Evolutionary conservation across 2,329 filamentous ascomycete genomes (phyloP), one percentile per base, ranked within the genome.

Genomic region (Penicillium sp.): DNA sequence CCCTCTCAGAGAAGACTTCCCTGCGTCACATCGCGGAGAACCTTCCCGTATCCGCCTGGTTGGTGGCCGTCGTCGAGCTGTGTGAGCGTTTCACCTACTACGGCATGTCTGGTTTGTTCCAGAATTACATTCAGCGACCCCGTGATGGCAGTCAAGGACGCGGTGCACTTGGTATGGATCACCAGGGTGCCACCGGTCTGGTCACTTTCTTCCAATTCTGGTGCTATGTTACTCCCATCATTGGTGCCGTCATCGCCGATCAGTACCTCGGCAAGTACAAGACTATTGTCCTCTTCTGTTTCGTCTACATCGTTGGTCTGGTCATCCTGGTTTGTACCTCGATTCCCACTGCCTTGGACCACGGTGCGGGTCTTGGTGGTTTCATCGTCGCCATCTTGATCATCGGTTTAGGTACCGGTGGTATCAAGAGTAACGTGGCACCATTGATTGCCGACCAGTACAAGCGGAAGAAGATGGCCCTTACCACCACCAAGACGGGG

Each of bases 361-460:
- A 78, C 51, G 76, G 80, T 38, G 75, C 75, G 27, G 78, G 80
- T 36, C 67, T 85, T n/a, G 78, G 75, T 45, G 80, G 79, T n/a
- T 80, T 85, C 63, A 73, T 83, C 44, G 71, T 78, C 13, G 75
- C 83, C 9, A 77, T 85, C 58, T 76, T 88, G 61, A 68, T 88
- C 58, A 85, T 88, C 57, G 86, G 85, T 56, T 68, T 88, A 11
- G 86, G 85, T 48, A 87, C 85, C 2, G 86, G 86, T 62, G 84
- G 84, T 56, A 87, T 89, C 76, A 89, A 89, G 75, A 82, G 83
- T 61, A 88, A 88, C 70, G 79, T 82, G 41, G 76, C 78, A 47
- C 80, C 80, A 42, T 64, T 83, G 56, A 85, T 85, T 62, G 85
- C 84, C 47, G 86, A 89, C 60, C 86, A 89, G 73, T 86, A 88